Base-by-base conservation (phyloP, 202 grass and related monocot species). In the Schoenoplectus tabernaemontani region DNA sequence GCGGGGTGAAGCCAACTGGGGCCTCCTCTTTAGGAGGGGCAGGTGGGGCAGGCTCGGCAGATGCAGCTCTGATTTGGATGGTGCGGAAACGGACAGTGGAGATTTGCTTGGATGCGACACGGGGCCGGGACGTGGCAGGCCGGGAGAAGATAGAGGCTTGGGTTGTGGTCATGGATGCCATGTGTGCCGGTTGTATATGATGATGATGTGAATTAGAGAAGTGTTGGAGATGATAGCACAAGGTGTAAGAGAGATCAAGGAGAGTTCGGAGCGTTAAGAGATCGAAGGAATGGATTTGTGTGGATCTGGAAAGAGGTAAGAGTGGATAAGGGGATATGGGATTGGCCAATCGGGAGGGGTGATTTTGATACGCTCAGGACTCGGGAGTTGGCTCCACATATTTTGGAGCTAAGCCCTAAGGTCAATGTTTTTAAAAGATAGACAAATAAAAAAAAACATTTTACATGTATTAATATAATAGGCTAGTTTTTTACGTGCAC, bases 1-100 rank as follows among this genome's bases (percentile, higher is more conserved):
- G 96, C 6, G 88, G 92, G 0, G 93, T 93, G 83, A 99, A 99
- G 0, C 92, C 96, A 28, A 74, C 86, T 0, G 94, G 94, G 1
- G 94, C 93, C 44, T 85, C 83, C 36, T 2, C 30, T 0, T 17
- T 17, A 4, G 22, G 38, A 13, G 79, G 36, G 23, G 69, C 78
- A 0, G 61, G 8, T 0, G 82, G 66, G 0, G 85, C 70, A 5
- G 79, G 48, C 10, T 66, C 72, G 11, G 13, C 59, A 62, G 78
- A n/a, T 59, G 84, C 72, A 9, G 84, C 86, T 53, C 59, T 84
- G 64, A 84, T 82, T 57, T 37, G 44, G 15, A 65, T 13, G 36
- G 56, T 19, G 38, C 73, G 59, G 38, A 44, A 44, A 65, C 86
- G 86, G 69, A 75, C 60, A 7, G 69, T 10, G 54, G 77, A 64